Conservation (phyloP, 805 yeast species). For the Candida xiaguanensis region DNA sequence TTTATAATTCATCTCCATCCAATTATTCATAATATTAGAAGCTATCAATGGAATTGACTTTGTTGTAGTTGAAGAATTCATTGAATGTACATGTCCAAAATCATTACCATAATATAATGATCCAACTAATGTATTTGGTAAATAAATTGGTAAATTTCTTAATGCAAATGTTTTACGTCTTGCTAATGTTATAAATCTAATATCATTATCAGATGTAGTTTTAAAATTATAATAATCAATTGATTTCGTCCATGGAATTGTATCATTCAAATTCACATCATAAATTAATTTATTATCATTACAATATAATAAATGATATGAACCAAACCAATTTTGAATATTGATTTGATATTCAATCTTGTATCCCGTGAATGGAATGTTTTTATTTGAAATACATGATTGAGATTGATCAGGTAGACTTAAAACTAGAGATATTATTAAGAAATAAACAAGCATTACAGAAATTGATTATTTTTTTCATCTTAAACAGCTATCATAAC, state of each 20-base stretch:
- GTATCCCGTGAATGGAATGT: slow-evolving; percentile 22
- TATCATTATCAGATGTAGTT: not conserved
- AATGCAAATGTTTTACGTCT: slow-evolving; percentile 20
- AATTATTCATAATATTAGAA: slow-evolving; percentile 20
- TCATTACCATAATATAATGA: slow-evolving; percentile 13
- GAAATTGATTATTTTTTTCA: not conserved
- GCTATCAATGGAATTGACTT: slow-evolving; percentile 22
- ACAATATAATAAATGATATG: slow-evolving; percentile 25
- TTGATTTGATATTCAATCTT: slow-evolving; percentile 22
- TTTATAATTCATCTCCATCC: slow-evolving; percentile 24
- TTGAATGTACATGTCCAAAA: not conserved
- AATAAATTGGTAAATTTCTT: slow-evolving; percentile 19
- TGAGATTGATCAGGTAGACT: slow-evolving; percentile 10
- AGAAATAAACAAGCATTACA: not conserved
- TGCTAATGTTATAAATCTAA: slow-evolving; percentile 14
- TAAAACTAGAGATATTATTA: not conserved
- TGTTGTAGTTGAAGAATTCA: not conserved
- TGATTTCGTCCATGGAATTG: slow-evolving; percentile 24
- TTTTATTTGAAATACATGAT: slow-evolving; percentile 10
- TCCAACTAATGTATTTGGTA: slow-evolving; percentile 27
- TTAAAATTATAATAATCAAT: slow-evolving; percentile 9
- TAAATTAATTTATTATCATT: slow-evolving; percentile 24
- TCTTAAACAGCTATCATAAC: slow-evolving; percentile 20
- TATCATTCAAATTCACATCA: slow-evolving; percentile 14
- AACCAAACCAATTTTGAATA: slow-evolving; percentile 10